Conservation (phyloP, 2,329 filamentous ascomycete genomes). For the Neofusicoccum cordaticola region DNA sequence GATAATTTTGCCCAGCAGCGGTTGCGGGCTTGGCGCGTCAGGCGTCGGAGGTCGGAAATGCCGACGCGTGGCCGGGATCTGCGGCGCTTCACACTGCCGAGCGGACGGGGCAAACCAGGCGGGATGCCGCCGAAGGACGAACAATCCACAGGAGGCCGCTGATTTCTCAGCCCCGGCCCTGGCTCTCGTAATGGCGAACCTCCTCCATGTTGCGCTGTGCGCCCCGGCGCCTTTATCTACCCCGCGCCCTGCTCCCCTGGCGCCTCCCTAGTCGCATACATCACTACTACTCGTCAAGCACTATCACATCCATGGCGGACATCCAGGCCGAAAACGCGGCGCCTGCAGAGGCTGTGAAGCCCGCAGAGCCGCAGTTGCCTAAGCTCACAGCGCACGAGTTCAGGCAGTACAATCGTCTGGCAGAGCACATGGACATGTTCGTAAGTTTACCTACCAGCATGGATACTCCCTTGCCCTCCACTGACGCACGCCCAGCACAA, state of each 20-base stretch:
- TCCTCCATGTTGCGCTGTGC: background rate
- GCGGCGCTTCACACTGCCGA: background rate
- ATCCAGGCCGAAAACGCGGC: background rate
- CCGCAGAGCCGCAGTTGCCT: constrained; percentile 34
- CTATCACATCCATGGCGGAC: background rate
- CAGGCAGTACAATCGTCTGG: constrained; percentile 66
- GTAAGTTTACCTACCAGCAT: constrained; percentile 33
- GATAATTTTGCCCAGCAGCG: background rate
- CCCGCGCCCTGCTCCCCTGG: background rate
- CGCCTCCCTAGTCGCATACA: background rate
- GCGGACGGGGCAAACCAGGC: background rate
- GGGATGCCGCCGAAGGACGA: background rate
- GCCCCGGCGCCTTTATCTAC: background rate
- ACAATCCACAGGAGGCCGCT: background rate
- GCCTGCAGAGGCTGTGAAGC: background rate
- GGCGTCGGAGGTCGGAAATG: background rate
- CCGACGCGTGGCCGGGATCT: constrained; percentile 1
- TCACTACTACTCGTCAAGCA: background rate
- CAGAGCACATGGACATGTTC: constrained; percentile 72
- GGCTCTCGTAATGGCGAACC: background rate
- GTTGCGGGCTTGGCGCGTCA: constrained; percentile 1
- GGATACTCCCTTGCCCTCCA: background rate
- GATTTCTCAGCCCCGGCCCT: constrained; percentile 2
- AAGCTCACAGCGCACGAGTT: constrained; percentile 67
- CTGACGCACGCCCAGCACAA: constrained; percentile 56